A percentile compares a stretch with the other conserved stretches of the same genome.
Conservation (phyloP, 2,329 filamentous ascomycete genomes). For the Aspergillus sp. region DNA sequence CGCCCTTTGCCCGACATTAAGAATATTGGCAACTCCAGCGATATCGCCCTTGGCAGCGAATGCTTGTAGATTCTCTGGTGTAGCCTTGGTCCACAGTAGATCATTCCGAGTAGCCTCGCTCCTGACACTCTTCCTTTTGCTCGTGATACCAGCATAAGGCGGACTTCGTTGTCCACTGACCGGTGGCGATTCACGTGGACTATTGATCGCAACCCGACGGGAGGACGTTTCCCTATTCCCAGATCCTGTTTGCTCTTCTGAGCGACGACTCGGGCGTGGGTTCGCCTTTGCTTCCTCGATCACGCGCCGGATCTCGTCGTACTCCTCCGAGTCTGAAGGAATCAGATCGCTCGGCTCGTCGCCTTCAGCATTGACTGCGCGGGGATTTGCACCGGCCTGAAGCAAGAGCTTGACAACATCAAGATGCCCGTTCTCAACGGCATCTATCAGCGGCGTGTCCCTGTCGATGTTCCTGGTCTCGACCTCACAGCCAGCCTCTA, state of each 20-base stretch:
- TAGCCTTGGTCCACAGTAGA: conserved; percentile 54
- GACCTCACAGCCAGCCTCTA: conserved; percentile 80
- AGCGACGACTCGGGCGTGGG: conserved; percentile 48
- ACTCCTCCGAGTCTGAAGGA: conserved; percentile 71
- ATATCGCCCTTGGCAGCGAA: conserved; percentile 54
- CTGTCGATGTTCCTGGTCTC: conserved; percentile 78
- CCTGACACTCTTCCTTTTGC: conserved; percentile 49
- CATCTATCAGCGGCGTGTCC: conserved; percentile 93
- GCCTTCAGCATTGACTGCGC: conserved; percentile 86
- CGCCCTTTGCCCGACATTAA: conserved; percentile 56
- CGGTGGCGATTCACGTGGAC: conserved; percentile 48
- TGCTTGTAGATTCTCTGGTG: conserved; percentile 51
- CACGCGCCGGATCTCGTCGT: conserved; percentile 73
- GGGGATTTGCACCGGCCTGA: conserved; percentile 84
- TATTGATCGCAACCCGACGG: conserved; percentile 47
- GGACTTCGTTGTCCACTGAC: conserved; percentile 44
- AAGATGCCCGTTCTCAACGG: conserved; percentile 91
- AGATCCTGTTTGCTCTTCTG: conserved; percentile 43
- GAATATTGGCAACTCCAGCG: conserved; percentile 51
- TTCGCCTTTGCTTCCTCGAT: conserved; percentile 66
- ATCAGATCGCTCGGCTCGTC: conserved; percentile 88
- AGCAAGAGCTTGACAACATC: conserved; percentile 84
- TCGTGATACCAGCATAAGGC: conserved; percentile 34
- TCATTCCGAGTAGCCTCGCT: conserved; percentile 54
- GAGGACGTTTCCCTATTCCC: conserved; percentile 43